Conservation (phyloP, 2,329 filamentous ascomycete genomes). For the Aureobasidium sp. region DNA sequence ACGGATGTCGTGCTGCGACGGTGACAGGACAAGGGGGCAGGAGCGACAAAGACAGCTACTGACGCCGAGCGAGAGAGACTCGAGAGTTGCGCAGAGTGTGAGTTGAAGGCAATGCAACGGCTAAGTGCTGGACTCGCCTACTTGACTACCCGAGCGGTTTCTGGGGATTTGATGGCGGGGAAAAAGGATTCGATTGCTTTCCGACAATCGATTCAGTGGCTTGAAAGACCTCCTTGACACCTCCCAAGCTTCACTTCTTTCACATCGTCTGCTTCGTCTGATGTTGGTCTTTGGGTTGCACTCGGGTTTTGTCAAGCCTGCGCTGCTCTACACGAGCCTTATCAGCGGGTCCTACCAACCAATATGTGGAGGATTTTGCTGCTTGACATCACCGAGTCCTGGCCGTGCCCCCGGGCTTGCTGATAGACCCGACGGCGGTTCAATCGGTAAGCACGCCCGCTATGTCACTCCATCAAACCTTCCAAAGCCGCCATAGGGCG, state of each 20-base stretch:
- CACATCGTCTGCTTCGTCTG: neutral
- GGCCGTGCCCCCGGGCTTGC: neutral
- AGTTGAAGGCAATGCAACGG: constrained; percentile 9
- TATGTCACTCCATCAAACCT: neutral
- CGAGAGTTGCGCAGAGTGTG: neutral
- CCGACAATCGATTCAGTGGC: constrained; percentile 4
- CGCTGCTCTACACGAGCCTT: neutral
- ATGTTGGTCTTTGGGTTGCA: neutral
- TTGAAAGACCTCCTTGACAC: neutral
- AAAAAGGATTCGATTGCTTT: constrained; percentile 6
- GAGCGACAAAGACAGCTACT: neutral
- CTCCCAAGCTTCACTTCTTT: neutral
- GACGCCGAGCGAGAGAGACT: neutral
- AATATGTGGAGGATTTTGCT: neutral
- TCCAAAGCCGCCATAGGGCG: neutral
- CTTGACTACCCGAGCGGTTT: constrained; percentile 1
- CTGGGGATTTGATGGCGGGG: constrained; percentile 9
- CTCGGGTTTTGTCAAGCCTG: neutral
- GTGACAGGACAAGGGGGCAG: neutral
- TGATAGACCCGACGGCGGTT: constrained; percentile 2
- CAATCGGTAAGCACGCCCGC: neutral
- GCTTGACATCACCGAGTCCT: constrained; percentile 9
- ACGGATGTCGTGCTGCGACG: neutral
- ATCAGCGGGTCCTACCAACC: constrained; percentile 3
- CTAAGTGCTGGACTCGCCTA: constrained; percentile 7